These are phyloP conservation scores for Thermomucor indicae-seudaticae DNA, from an alignment of 371 early-diverging fungal species.

Conservation along the genomic window DNA sequence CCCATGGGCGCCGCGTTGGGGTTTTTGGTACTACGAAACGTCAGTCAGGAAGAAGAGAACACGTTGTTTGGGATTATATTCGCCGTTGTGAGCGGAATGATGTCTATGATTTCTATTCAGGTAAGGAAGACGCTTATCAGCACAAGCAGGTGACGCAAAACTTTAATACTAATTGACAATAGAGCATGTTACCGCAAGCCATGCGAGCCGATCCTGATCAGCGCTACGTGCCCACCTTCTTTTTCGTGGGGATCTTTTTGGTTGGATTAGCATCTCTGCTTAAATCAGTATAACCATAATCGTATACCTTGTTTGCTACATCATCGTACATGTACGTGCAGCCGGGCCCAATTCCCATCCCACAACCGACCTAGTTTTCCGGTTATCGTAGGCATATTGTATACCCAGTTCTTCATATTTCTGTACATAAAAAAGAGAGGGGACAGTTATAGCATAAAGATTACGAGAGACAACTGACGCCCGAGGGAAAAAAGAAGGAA, in stretches of 20 bases:
- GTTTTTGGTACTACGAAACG: conserved; percentile 35
- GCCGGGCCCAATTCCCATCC: conserved; percentile 1
- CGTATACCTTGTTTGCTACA: conserved; percentile 7
- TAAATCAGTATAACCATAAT: conserved; percentile 24
- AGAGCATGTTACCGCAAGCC: conserved; percentile 54
- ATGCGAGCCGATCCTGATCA: conserved; percentile 43
- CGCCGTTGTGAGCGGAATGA: conserved; percentile 66
- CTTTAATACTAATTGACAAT: not conserved
- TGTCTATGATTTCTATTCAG: conserved; percentile 59
- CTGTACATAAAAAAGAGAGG: too few relatives aligned
- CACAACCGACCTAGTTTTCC: too few relatives aligned
- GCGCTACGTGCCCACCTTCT: conserved; percentile 43
- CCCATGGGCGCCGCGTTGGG: conserved; percentile 64
- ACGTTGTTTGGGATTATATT: conserved; percentile 50
- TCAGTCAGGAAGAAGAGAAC: conserved; percentile 36
- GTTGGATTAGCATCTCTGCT: conserved; percentile 46
- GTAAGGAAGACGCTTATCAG: too few relatives aligned
- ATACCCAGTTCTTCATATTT: too few relatives aligned
- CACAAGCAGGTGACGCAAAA: too few relatives aligned
- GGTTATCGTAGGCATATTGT: too few relatives aligned
- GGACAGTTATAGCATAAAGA: too few relatives aligned
- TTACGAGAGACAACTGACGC: too few relatives aligned
- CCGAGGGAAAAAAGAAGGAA: too few relatives aligned
- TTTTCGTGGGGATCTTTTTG: conserved; percentile 55
- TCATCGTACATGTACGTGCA: conserved; percentile 15